Evolutionary conservation across 2,329 filamentous ascomycete species (phyloP).

Genomic region (Calonectria pteridis): DNA sequence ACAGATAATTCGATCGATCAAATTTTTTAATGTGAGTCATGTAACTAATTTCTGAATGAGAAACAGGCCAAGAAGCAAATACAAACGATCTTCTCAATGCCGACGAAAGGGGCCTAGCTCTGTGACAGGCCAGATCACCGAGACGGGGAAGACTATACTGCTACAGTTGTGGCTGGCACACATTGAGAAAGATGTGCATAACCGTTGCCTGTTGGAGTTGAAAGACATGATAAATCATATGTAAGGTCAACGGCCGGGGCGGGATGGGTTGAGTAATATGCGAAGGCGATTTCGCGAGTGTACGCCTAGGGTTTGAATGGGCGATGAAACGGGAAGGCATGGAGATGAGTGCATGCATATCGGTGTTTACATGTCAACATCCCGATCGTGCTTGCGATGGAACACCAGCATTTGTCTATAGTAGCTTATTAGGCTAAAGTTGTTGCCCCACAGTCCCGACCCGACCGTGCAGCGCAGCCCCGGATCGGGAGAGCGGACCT

Average conservation of each 20-base stretch:
- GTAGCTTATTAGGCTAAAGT: not conserved
- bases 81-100: not conserved
- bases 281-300: not conserved
- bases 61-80: not conserved
- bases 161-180: not conserved
- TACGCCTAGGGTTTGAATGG: not conserved
- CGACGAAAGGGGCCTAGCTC: accelerated
- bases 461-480: too few relatives aligned
- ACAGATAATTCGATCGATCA: not conserved
- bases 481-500: not conserved
- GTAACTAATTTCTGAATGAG: not conserved
- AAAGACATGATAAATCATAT: not conserved
- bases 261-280: not conserved
- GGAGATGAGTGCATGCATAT: not conserved
- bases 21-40: not conserved
- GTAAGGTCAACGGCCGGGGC: not conserved
- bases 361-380: not conserved
- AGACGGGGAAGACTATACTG: not conserved
- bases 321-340: not conserved
- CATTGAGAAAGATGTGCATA: not conserved
- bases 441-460: not conserved
- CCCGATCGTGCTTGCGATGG: not conserved
- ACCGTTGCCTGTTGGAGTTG: not conserved
- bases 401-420: not conserved
- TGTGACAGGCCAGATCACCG: not conserved